Conservation (phyloP, 805 yeast genomes). For the Sugiyamaella floridensis region DNA sequence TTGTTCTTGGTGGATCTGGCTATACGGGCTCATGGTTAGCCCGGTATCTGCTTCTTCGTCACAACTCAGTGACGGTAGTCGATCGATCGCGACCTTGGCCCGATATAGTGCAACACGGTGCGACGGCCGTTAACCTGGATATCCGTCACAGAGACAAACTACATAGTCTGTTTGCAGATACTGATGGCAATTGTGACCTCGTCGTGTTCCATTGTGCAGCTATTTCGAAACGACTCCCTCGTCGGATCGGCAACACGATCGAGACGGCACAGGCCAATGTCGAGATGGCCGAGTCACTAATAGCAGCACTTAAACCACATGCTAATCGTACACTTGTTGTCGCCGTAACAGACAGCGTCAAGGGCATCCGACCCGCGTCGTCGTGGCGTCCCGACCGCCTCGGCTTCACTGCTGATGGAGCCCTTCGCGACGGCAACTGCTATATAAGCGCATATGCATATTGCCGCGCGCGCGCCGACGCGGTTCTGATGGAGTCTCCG, state of each 20-base stretch:
- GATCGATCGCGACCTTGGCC: constrained; percentile 21
- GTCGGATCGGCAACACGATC: not conserved
- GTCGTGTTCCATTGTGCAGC: constrained; percentile 2
- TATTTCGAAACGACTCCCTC: not conserved
- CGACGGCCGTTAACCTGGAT: constrained; percentile 12
- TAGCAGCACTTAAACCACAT: not conserved
- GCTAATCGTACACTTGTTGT: not conserved
- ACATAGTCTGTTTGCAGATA: not conserved
- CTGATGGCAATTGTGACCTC: not conserved
- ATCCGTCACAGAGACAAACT: too few relatives aligned
- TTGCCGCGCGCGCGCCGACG: constrained; percentile 23
- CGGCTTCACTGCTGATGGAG: not conserved
- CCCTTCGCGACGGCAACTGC: not conserved
- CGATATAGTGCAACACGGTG: constrained; percentile 24
- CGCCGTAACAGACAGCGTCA: not conserved
- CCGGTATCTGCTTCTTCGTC: constrained; percentile 25
- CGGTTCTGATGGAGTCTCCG: constrained; percentile 12
- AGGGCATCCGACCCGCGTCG: not conserved
- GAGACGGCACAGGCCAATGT: not conserved
- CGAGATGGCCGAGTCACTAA: not conserved
- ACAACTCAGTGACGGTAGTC: constrained; percentile 19
- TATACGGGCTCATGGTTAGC: constrained; percentile 29
- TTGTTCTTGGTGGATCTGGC: constrained; percentile 28
- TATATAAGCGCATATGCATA: constrained; percentile 6
- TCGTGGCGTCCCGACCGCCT: not conserved